These are phyloP conservation scores for Hibiscus tridactylites DNA, from an alignment of 345 rosid genomes.

Conservation along the genomic window DNA sequence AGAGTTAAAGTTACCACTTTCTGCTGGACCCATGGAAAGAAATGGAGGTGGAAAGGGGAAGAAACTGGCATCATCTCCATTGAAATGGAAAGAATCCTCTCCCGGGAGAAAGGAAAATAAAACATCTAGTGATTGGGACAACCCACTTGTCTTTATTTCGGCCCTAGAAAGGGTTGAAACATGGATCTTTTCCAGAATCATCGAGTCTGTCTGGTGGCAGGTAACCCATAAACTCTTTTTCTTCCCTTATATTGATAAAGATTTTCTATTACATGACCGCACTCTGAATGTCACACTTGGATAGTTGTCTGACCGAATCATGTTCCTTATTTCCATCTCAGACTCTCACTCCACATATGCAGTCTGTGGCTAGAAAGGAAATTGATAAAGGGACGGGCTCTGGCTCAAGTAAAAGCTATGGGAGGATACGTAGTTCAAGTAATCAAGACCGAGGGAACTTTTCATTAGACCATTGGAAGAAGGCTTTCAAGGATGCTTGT, in stretches of 20 bases:
- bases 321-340: slow-evolving; percentile 31
- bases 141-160: slow-evolving; percentile 42
- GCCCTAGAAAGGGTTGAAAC: slow-evolving; percentile 84
- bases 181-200: slow-evolving; percentile 81
- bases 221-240: slow-evolving; percentile 22
- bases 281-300: neutral
- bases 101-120: slow-evolving; percentile 32
- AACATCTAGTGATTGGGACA: slow-evolving; percentile 47
- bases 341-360: slow-evolving; percentile 96
- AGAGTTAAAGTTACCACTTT: slow-evolving; percentile 27
- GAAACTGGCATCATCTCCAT: slow-evolving; percentile 27
- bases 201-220: slow-evolving; percentile 99
- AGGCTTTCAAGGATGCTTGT: slow-evolving; percentile 82
- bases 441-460: slow-evolving; percentile 58
- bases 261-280: neutral
- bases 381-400: slow-evolving; percentile 29
- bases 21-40: slow-evolving; percentile 28
- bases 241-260: neutral
- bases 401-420: slow-evolving; percentile 37
- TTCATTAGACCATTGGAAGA: slow-evolving; percentile 79
- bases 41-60: slow-evolving; percentile 32
- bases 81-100: slow-evolving; percentile 60
- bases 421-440: slow-evolving; percentile 30
- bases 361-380: slow-evolving; percentile 38
- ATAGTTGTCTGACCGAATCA: slow-evolving; percentile 7